Base-by-base conservation (phyloP, 2,329 filamentous ascomycete genomes). In the Purpureocillium lavendulum region DNA sequence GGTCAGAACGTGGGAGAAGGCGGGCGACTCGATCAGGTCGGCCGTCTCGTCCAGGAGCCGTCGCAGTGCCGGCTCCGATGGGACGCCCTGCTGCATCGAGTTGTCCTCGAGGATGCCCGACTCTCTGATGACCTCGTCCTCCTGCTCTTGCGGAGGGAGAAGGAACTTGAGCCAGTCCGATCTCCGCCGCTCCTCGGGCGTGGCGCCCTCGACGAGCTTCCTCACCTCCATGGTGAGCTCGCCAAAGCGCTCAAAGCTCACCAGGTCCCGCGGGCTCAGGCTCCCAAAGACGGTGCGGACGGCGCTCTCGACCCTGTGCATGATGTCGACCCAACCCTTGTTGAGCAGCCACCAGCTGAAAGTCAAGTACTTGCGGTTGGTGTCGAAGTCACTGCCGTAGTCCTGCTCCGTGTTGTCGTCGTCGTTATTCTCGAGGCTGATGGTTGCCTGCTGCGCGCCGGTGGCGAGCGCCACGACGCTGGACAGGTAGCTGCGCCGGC, bases 331-430 rank as follows among this genome's bases (percentile, higher is more conserved):
- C 81, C 88, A 97, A 33, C 92, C 92, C 48, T 80, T 79, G 63
- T 98, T 90, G 35, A 98, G 71, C 35, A 98, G 68, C 89, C 90
- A 98, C 92, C 92, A 98, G 64, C 87, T 95, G 60, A 97, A 94
- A 31, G 89, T 94, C 36, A 98, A 71, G 57, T 97, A 98, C 55
- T 86, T 85, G 51, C 89, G 76, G 62, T 98, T 98, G 28, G 88
- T 94, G 60, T 96, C 89, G 50, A 95, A 96, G 61, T 98, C 92
- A 60, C 85, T 90, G 33, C 88, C 88, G 56, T 94, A 88, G 4
- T 80, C 75, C 51, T 89, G 84, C 39, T 90, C 85, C 14, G 76
- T 71, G 53, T 84, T 83, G 57, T 92, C 87, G 57, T 96, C 89
- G 57, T 96, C 90, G 54, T 94, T 82, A 60, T 97, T 92, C 65